phyloP scores from a whole-genome alignment of 805 yeast genomes.

The Cyberlindnera euphorbiiphila region DNA sequence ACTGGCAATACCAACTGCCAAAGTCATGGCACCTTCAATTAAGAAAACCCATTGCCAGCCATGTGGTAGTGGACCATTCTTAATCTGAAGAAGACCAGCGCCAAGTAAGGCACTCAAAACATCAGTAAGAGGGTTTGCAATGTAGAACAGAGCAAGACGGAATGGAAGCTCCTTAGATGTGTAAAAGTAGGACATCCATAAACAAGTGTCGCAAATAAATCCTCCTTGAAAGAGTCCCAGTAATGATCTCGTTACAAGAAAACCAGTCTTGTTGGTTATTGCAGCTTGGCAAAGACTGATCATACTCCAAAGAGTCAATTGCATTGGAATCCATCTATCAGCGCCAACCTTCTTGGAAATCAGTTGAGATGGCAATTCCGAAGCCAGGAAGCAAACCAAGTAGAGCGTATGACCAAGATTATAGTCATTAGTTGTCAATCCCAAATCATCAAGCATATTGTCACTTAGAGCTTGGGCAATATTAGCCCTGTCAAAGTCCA shows the following conservation, averaged over 20 bases:
- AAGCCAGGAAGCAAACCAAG: slow-evolving; percentile 46
- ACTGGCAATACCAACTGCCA: slow-evolving; percentile 45
- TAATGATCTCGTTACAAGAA: slow-evolving; percentile 45
- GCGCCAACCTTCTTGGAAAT: slow-evolving; percentile 62
- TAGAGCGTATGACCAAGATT: slow-evolving; percentile 57
- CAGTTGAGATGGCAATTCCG: slow-evolving; percentile 65
- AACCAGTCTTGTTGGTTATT: slow-evolving; percentile 38
- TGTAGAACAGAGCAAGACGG: slow-evolving; percentile 58
- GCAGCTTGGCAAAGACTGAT: slow-evolving; percentile 51
- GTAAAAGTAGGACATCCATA: slow-evolving; percentile 67
- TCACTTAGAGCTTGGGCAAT: slow-evolving; percentile 57
- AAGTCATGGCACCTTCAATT: slow-evolving; percentile 58
- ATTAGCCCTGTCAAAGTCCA: slow-evolving; percentile 58
- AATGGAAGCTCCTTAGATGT: slow-evolving; percentile 54
- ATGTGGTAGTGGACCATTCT: slow-evolving; percentile 39
- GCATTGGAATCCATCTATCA: slow-evolving; percentile 58
- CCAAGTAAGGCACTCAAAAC: slow-evolving; percentile 46
- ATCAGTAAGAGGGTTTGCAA: slow-evolving; percentile 46
- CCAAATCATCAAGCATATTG: slow-evolving; percentile 33
- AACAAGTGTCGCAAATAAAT: slow-evolving; percentile 58
- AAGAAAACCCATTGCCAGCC: slow-evolving; percentile 70
- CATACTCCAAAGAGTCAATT: slow-evolving; percentile 52
- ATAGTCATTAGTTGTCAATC: slow-evolving; percentile 52
- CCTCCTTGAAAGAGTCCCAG: slow-evolving; percentile 66
- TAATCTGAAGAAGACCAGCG: slow-evolving; percentile 49